Evolutionary conservation across 2,329 filamentous ascomycete genomes (phyloP).

Genomic region (Stachybotrys echinatus): DNA sequence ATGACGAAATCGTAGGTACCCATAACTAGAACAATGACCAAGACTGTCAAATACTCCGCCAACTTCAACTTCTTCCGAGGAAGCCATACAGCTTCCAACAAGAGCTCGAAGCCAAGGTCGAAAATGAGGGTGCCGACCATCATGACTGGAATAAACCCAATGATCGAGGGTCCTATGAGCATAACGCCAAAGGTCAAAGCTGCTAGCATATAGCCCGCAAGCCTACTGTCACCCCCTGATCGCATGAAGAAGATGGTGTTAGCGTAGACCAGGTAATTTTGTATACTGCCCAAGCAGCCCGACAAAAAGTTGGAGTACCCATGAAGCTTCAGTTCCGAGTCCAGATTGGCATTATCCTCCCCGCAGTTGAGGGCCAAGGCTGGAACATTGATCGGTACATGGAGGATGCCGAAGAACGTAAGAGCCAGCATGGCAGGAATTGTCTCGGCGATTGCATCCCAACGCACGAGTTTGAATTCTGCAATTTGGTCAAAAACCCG

Average conservation of each 20-base stretch:
- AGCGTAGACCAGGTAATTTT: constrained; percentile 96
- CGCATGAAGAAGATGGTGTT: constrained; percentile 97
- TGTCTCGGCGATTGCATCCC: constrained; percentile 75
- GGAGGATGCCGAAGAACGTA: constrained; percentile 94
- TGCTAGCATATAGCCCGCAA: constrained; percentile 83
- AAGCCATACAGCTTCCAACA: constrained; percentile 82
- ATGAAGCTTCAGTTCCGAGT: constrained; percentile 87
- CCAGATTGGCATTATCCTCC: constrained; percentile 87
- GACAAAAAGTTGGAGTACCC: constrained; percentile 91
- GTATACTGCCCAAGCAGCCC: constrained; percentile 79
- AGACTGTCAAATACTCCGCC: constrained; percentile 84
- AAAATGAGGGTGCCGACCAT: constrained; percentile 96
- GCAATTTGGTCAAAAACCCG: neutral
- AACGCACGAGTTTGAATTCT: constrained; percentile 80
- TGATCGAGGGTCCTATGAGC: constrained; percentile 78
- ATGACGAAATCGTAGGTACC: constrained; percentile 94
- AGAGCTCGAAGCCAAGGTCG: constrained; percentile 84
- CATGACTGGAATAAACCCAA: constrained; percentile 94
- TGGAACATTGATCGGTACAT: constrained; percentile 97
- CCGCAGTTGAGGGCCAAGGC: constrained; percentile 85
- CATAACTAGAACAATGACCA: constrained; percentile 92
- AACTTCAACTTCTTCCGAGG: constrained; percentile 83
- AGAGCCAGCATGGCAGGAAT: constrained; percentile 93
- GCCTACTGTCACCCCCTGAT: constrained; percentile 79
- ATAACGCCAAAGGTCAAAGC: constrained; percentile 74